Evolutionary conservation across 805 yeast species (phyloP).

Genomic region (Kuraishia borneana): DNA sequence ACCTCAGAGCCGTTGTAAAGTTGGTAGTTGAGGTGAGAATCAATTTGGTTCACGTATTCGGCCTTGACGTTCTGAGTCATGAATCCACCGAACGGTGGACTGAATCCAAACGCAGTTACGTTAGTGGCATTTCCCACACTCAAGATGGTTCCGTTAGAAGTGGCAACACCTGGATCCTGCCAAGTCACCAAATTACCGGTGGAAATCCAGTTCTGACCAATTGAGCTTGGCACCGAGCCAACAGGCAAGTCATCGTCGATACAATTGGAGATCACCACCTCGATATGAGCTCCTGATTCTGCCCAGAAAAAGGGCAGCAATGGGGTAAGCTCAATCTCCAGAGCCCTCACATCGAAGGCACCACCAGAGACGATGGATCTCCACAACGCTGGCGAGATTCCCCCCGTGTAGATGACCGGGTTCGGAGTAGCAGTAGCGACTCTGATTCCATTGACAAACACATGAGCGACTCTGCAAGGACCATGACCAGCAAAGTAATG

Average conservation of each 20-base stretch:
- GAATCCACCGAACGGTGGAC: slow-evolving; percentile 25
- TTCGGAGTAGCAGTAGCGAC: slow-evolving; percentile 57
- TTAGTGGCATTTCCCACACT: slow-evolving; percentile 16
- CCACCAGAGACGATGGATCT: slow-evolving; percentile 63
- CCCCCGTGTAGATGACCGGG: slow-evolving; percentile 74
- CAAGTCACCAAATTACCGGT: slow-evolving; percentile 45
- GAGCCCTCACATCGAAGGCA: slow-evolving; percentile 65
- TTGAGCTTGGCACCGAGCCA: slow-evolving; percentile 16
- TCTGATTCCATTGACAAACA: slow-evolving; percentile 46
- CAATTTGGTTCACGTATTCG: slow-evolving; percentile 19
- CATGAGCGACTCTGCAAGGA: slow-evolving; percentile 57
- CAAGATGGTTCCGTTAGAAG: slow-evolving; percentile 26
- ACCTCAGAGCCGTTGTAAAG: slow-evolving; percentile 26
- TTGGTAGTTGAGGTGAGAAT: slow-evolving; percentile 23
- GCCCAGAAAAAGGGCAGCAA: slow-evolving; percentile 61
- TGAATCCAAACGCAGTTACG: slow-evolving; percentile 19
- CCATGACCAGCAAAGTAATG: slow-evolving; percentile 48
- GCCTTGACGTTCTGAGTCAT: slow-evolving; percentile 27
- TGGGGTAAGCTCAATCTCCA: slow-evolving; percentile 61
- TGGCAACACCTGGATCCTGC: slow-evolving; percentile 30
- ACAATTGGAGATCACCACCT: slow-evolving; percentile 45
- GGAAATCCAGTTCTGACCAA: slow-evolving; percentile 49
- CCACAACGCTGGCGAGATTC: slow-evolving; percentile 74
- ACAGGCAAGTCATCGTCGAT: slow-evolving; percentile 22
- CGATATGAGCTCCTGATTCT: slow-evolving; percentile 21